Evolutionary conservation across 2,329 filamentous ascomycete species (phyloP), one percentile per base, ranked within the genome.

Genomic region (Botrytis paeoniae): DNA sequence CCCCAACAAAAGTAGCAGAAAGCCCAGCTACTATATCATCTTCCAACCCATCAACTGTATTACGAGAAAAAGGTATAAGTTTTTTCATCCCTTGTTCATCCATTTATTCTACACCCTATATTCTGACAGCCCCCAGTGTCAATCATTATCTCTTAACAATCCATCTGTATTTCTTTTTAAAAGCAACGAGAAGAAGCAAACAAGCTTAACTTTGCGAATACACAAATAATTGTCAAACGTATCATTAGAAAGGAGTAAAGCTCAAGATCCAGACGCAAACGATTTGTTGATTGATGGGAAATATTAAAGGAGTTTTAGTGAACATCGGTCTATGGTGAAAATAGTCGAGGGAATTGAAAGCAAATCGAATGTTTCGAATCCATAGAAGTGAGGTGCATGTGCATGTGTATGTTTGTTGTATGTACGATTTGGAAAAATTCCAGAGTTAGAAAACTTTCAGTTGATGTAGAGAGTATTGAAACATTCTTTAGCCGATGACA

Each of bases 261-360:
- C 65, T 66, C 37, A 65, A 20, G 45, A 35, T 71, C 45, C 45
- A 51, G 69, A 41, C 25, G 43, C 35, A 65, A 71, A 32, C 43
- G 16, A 64, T 57, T 54, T 37, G 51, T 65, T 64, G 35, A 51
- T 54, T 25, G 43, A 65, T 41, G 45, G 48, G 25, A 43, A 57
- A 37, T 41, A 66, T 64, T 70, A 65, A 64, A 71, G 54, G n/a
- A 35, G 16, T 41, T 41, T 57, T 66, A 37, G 65, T 69, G 48
- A 59, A 69, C 43, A 41, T 20, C 62, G 37, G 37, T 71, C n/a
- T 66, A 71, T 54, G 45, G 29, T 71, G 70, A 37, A 48, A 59
- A 66, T 66, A 45, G 29, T 54, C 35, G 60, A 41, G 57, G 37
- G 35, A 66, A 45, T 66, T 41, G n/a, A 66, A 66, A 16, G 70